Evolutionary conservation across 139 green algal genomes (phyloP), one percentile per base, ranked within the genome.

Genomic region (Deuterostichococcus epilithicus): DNA sequence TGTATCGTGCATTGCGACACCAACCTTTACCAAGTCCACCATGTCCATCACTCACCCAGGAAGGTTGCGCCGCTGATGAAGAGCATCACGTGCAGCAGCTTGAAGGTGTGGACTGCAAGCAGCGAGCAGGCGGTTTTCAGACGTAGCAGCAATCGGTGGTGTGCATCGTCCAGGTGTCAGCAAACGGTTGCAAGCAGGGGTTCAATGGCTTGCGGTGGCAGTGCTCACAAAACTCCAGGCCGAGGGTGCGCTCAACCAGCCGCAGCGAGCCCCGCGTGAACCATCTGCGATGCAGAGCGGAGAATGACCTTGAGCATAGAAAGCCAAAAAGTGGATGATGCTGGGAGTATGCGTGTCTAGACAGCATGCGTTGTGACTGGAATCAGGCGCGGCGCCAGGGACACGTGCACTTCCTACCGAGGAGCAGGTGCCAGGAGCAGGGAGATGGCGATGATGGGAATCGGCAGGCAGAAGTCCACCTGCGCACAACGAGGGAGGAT

Each of bases 71-170:
- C 81, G 28, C 83, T 85, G 44, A 90, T 42, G 37, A 85, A 76
- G 13, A 90, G 76, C 79, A 87, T 86, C 20, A 90, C 80, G 59
- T 90, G 86, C 22, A 90, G 71, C 26, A 86, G 59, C 34, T 77
- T 82, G 52, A 89, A 83, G 13, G 42, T 69, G 8, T 65, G 60
- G 3, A 78, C 78, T 75, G 72, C 78, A 75, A 5, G 23, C 70
- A 10, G 58, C 36, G 52, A 69, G 28, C 30, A n/a, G 72, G 2
- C 33, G 5, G n/a, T 33, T 68, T 28, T 68, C 3, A 44, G 25
- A 32, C n/a, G 32, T 15, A 5, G 28, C 25, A 23, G 28, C 23
- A n/a, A n/a, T n/a, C n/a, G n/a, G n/a, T n/a, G n/a, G n/a, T n/a
- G n/a, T n/a, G n/a, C n/a, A n/a, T n/a, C n/a, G n/a, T n/a, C n/a